Percentiles rank a stretch among this genome's conserved stretches.
These are phyloP conservation scores for Aspergillus panamensis DNA, from an alignment of 495 filamentous ascomycete genomes.

Conservation along the genomic window DNA sequence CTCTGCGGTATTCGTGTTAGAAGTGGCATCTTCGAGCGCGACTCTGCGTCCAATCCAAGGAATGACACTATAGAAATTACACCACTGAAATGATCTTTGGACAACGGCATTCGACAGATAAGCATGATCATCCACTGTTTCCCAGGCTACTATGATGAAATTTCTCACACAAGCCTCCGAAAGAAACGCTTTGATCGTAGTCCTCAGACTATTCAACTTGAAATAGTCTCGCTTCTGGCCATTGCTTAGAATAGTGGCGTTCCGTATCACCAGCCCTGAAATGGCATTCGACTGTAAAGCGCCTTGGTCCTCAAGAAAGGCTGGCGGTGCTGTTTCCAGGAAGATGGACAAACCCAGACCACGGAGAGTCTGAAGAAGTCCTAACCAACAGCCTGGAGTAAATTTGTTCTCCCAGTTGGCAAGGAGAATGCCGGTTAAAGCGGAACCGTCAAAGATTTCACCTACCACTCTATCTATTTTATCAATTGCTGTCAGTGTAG, in stretches of 20 bases:
- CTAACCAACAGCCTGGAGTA: slow-evolving; percentile 31
- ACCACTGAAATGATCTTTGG: slow-evolving; percentile 52
- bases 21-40: slow-evolving; percentile 39
- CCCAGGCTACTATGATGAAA: slow-evolving; percentile 50
- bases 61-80: slow-evolving; percentile 53
- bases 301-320: slow-evolving; percentile 43
- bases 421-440: slow-evolving; percentile 47
- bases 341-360: slow-evolving; percentile 44
- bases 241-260: slow-evolving; percentile 46
- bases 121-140: slow-evolving; percentile 50
- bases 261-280: slow-evolving; percentile 46
- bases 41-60: slow-evolving; percentile 47
- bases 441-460: slow-evolving; percentile 29
- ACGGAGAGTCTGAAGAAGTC: slow-evolving; percentile 34
- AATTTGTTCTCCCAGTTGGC: slow-evolving; percentile 46
- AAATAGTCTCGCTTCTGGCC: slow-evolving; percentile 53
- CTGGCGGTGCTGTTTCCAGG: slow-evolving; percentile 46
- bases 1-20: slow-evolving; percentile 36
- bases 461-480: slow-evolving; percentile 33
- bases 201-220: slow-evolving; percentile 36
- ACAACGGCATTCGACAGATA: slow-evolving; percentile 49
- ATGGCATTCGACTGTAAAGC: slow-evolving; percentile 35
- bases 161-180: slow-evolving; percentile 49
- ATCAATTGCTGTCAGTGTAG: slow-evolving; percentile 26
- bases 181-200: slow-evolving; percentile 52